Evolutionary conservation across 495 filamentous ascomycete species (phyloP), one percentile per base, ranked within the genome.

Genomic region (Polyplosphaeria fusca): DNA sequence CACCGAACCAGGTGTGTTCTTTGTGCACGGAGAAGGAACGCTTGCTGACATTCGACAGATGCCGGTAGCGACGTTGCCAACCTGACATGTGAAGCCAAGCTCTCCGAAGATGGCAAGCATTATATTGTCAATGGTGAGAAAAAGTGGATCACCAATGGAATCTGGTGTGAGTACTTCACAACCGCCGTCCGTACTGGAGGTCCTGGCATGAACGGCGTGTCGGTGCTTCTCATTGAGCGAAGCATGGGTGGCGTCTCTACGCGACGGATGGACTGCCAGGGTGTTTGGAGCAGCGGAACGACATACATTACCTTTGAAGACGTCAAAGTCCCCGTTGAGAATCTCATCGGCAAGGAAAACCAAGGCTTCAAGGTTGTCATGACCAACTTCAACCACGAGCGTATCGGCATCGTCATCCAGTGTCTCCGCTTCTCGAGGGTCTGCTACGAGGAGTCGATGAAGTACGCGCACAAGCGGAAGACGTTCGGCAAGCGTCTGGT

Each of bases 121-220:
- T 98, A 94, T 72, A 96, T 98, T 56, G 93, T 98, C 72, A 98
- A 97, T 69, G 93, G 93, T 38, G 93, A 96, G 81, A 97, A 98
- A 85, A 98, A 98, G 74, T 97, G 93, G 93, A 98, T 98, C 73
- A 96, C 92, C 67, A 97, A 98, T 76, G 93, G 93, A 65, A 81
- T 96, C 58, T 96, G 88, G 87, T 81, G 78, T 52, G 93, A 98
- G 70, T 98, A 96, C 75, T 98, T 98, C 78, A 97, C 93, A 48
- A 89, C 86, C 28, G 93, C 93, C 38, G 93, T 98, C 28, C 88
- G 93, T 53, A 98, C 93, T 1, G 91, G 92, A 47, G 77, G 75
- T 26, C 60, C 69, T 70, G 93, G 93, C 35, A 96, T 96, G 92
- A 88, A 88, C 64, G 93, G 93, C 61, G 73, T 98, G 46, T 87